These are phyloP conservation scores for Blastobotrys mokoenaii DNA, from an alignment of 805 yeast genomes.

Conservation along the genomic window DNA sequence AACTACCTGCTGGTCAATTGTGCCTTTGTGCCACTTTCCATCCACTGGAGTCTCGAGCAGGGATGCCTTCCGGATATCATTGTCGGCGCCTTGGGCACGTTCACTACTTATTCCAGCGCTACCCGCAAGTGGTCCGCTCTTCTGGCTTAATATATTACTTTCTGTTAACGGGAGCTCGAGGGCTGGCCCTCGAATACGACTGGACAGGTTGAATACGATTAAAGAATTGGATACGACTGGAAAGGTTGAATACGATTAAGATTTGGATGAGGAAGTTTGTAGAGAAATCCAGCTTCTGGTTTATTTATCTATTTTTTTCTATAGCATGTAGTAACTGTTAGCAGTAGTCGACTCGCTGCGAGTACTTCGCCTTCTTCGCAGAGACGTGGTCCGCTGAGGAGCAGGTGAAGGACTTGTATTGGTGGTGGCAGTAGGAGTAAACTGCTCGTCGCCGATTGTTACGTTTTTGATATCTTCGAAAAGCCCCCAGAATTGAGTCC, in stretches of 20 bases:
- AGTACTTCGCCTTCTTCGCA: too few relatives aligned
- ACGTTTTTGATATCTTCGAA: conserved; percentile 29
- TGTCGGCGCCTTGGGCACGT: conserved; percentile 33
- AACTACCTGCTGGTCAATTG: conserved; percentile 25
- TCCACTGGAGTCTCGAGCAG: conserved; percentile 33
- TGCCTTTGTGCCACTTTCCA: conserved; percentile 35
- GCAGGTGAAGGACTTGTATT: not conserved
- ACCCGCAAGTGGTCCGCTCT: conserved; percentile 15
- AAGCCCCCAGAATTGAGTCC: conserved; percentile 29
- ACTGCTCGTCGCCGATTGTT: conserved; percentile 25
- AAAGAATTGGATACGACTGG: too few relatives aligned
- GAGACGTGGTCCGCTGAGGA: too few relatives aligned
- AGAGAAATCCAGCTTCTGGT: too few relatives aligned
- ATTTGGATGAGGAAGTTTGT: too few relatives aligned
- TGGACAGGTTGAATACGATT: too few relatives aligned
- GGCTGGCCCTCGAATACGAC: not conserved
- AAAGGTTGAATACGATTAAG: too few relatives aligned
- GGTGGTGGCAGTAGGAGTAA: conserved; percentile 2
- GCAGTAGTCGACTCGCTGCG: not conserved
- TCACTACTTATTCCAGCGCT: conserved; percentile 24
- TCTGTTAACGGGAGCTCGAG: not conserved
- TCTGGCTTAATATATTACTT: not conserved
- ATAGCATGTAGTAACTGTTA: conserved; percentile 12
- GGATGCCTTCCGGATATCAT: conserved; percentile 27
- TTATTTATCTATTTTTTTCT: not conserved